Evolutionary conservation across 129 eudicot genomes (phyloP), one percentile per base, ranked within the genome.

Genomic region (Artemisia argyi): DNA sequence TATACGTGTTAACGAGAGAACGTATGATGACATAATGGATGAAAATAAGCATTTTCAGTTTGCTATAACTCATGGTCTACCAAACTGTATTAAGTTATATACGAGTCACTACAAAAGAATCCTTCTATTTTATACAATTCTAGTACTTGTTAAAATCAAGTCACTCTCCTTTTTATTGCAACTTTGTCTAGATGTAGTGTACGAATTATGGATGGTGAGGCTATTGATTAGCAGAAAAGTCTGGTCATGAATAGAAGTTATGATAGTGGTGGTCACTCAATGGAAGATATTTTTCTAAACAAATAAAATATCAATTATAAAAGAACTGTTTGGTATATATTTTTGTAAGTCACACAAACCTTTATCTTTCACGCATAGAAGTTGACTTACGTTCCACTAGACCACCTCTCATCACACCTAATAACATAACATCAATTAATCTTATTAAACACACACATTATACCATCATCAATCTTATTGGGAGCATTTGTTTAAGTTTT

Each of bases 381-480:
- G 76, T 72, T 72, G 76, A 72, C 76, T 59, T 15, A 35, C 44
- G 0, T 5, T 49, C 58, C 69, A 39, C 44, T 39, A 39, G 44
- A 39, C 44, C 65, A 48, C 47, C 72, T 49, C 20, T 67, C 17
- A 24, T 67, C 39, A 67, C 10, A 49, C 20, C 42, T 39, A 39
- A 39, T 39, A 39, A 39, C 44, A 39, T 39, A 35, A 35, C 10
- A 39, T 5, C 7, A 39, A 3, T 28, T 28, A 28, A 28, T 28
- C 3, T 3, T 28, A 28, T 28, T 26, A 26, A 26, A 26, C 30
- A 2, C 30, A 26, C 30, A 26, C 3, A 20, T 26, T 24, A 2
- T 26, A 26, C 3, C 30, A 26, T 26, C 30, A 26, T 26, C 30
- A 26, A 2, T 26, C 2, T 26, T 26, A 26, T 26, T 26, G 30